Conservation (phyloP, 441 rosid genomes). For the Erodium chrysanthum region DNA sequence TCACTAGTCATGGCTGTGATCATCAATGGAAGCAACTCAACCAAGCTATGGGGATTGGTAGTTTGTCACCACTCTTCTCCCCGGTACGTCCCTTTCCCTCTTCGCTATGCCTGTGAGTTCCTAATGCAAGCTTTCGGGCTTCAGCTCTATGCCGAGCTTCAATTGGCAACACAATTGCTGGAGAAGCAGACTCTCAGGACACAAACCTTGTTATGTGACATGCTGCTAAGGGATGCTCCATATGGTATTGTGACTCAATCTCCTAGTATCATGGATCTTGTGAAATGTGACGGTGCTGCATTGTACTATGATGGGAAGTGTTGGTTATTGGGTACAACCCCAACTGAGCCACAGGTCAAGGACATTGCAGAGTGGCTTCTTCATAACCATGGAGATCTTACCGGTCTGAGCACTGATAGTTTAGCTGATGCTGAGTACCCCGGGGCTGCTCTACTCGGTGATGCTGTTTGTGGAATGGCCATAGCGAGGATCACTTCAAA, state of each 20-base stretch:
- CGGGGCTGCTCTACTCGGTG: constrained; percentile 52
- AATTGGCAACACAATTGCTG: constrained; percentile 43
- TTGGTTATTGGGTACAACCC: constrained; percentile 65
- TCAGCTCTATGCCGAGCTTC: constrained; percentile 64
- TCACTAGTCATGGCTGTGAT: constrained; percentile 77
- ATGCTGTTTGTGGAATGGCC: constrained; percentile 68
- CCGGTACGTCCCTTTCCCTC: constrained; percentile 61
- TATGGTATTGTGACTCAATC: constrained; percentile 59
- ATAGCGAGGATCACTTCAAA: constrained; percentile 43
- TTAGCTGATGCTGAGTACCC: constrained; percentile 77
- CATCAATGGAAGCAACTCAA: constrained; percentile 46
- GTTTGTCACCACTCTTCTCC: constrained; percentile 79
- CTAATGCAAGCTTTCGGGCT: constrained; percentile 62
- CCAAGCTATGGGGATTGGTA: constrained; percentile 70
- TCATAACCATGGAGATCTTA: constrained; percentile 42
- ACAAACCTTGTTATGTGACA: constrained; percentile 71
- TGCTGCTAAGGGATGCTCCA: constrained; percentile 73
- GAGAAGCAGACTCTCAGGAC: constrained; percentile 63
- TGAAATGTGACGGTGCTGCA: constrained; percentile 77
- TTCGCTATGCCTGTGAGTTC: constrained; percentile 79
- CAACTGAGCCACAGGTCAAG: constrained; percentile 52
- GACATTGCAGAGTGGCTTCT: constrained; percentile 60
- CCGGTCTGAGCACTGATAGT: constrained; percentile 72
- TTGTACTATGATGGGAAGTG: constrained; percentile 44
- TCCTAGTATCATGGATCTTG: constrained; percentile 76